These are phyloP conservation scores for Tilletia caries DNA, from an alignment of 1,284 basidiomycete species.

Conservation along the genomic window DNA sequence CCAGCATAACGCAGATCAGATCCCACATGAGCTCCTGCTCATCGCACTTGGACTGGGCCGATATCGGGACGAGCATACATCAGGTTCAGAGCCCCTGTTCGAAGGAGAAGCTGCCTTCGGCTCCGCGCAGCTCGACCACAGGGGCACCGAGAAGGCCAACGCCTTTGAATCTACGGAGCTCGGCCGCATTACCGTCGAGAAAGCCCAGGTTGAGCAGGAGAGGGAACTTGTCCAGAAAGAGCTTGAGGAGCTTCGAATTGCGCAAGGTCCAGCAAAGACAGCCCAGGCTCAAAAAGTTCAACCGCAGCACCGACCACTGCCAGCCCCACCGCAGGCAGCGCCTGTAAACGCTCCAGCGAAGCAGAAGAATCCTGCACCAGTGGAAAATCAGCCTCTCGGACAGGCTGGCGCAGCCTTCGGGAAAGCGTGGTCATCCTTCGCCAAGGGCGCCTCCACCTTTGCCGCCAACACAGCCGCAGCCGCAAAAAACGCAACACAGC, in stretches of 20 bases:
- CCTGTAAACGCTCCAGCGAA: not conserved
- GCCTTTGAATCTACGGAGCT: not conserved
- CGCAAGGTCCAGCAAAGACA: conserved; percentile 9
- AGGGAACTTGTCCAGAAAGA: conserved; percentile 1
- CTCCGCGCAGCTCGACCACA: conserved; percentile 17
- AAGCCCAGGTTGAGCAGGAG: not conserved
- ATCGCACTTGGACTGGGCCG: conserved; percentile 44
- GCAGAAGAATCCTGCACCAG: not conserved
- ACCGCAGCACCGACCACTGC: not conserved
- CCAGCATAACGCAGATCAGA: not conserved
- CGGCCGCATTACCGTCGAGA: not conserved
- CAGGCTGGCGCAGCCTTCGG: conserved; percentile 8
- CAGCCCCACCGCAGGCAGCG: not conserved
- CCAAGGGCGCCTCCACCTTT: conserved; percentile 11
- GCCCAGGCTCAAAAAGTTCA: not conserved
- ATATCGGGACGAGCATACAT: conserved; percentile 38
- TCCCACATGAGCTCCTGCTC: conserved; percentile 40
- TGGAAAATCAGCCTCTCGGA: not conserved
- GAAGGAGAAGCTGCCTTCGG: conserved; percentile 43
- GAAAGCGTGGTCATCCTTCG: conserved; percentile 8
- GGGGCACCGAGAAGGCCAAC: not conserved
- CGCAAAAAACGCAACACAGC: conserved; percentile 6
- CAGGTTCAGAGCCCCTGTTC: conserved; percentile 31
- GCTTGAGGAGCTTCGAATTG: conserved; percentile 1
- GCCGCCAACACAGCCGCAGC: not conserved